Base-by-base conservation (phyloP, 208 protist genomes). In the Trypanosoma brucei region DNA sequence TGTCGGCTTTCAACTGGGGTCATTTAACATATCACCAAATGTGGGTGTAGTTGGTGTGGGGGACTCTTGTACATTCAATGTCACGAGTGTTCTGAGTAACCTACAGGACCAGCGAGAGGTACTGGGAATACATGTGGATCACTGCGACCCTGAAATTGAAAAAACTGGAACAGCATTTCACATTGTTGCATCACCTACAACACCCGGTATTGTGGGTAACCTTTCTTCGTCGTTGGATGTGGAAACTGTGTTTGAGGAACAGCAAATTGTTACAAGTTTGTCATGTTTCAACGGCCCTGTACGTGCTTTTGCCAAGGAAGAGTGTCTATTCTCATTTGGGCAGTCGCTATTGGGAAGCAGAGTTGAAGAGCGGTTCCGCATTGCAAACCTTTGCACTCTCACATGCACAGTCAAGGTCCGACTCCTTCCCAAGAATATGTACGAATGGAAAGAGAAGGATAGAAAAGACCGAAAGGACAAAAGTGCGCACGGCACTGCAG, bases 161-260 rank as follows among this genome's bases (percentile, higher is more conserved):
- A 72, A 81, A 45, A 72, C 71, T 42, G 95, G 95, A 31, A 60
- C 92, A 2, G 76, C 86, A 0, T 93, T 98, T 54, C 94, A 98
- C 66, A 81, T 99, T 45, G 70, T 78, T 33, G 97, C 88, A 30
- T 94, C 97, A 63, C 84, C 85, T 22, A 97, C 96, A 59, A 84
- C 94, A 14, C 96, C 97, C 22, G 95, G 94, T 37, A 96, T 97
- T 66, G 88, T 85, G 8, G 69, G 70, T n/a, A 86, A 98, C 70
- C 83, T 98, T 52, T 69, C 80, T 7, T 86, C 84, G 31, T 62
- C 55, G 40, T 62, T 77, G 5, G 89, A 94, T 49, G 76, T 95
- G 33, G 89, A 95, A 55, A 92, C 81, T 31, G 97, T 99, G 60
- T 99, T 99, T 71, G 97, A 98, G 80, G 97, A 99, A 84, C 97